Evolutionary conservation across 257 asterid species (phyloP).

Genomic region (Mentha longifolia): DNA sequence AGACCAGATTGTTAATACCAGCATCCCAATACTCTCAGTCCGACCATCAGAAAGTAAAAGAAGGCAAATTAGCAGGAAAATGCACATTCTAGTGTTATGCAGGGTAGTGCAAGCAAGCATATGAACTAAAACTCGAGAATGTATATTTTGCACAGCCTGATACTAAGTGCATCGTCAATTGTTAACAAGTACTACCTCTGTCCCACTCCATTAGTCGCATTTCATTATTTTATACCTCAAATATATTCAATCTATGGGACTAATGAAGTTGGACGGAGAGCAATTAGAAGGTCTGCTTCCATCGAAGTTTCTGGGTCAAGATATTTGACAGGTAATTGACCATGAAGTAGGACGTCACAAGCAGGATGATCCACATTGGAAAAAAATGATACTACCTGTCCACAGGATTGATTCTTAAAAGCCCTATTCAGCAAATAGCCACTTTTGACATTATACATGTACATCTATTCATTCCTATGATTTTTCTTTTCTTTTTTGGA

Average conservation of each 20-base stretch:
- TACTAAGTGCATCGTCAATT: background rate
- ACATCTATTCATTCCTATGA: background rate
- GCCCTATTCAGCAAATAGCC: background rate
- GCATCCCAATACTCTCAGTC: background rate
- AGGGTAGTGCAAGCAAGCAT: constrained; percentile 8
- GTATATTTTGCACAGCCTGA: background rate
- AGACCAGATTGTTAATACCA: background rate
- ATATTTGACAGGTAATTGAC: background rate
- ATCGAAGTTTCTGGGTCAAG: background rate
- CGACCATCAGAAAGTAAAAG: background rate
- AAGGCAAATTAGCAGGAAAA: background rate
- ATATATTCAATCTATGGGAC: too few relatives aligned
- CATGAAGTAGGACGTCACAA: background rate
- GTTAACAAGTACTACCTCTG: background rate
- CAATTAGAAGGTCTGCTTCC: background rate
- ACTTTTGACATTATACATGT: background rate
- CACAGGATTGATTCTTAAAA: background rate
- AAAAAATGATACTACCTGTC: background rate
- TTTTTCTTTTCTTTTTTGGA: background rate
- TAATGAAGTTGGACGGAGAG: too few relatives aligned
- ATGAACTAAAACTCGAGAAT: background rate
- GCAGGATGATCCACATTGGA: background rate
- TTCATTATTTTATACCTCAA: too few relatives aligned
- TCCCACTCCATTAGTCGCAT: too few relatives aligned
- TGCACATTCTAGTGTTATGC: background rate